Evolutionary conservation across 805 yeast genomes (phyloP).

Genomic region (Lipomyces starkeyi): DNA sequence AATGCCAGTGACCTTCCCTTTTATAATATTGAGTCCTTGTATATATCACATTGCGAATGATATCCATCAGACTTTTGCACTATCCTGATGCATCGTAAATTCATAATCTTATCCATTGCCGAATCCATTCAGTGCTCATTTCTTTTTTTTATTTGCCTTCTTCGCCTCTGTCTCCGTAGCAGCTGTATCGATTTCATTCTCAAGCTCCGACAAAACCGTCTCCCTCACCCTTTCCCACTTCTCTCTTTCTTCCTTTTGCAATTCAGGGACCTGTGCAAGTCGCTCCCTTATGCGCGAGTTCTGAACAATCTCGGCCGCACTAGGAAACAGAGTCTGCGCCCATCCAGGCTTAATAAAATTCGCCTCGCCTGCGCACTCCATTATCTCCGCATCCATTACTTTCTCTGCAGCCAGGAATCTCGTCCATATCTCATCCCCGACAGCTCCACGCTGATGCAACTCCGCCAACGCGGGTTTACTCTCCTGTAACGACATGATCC

Average conservation of each 20-base stretch:
- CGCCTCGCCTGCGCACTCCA: slow-evolving; percentile 76
- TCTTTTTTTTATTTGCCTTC: slow-evolving; percentile 9
- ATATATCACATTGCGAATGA: not conserved
- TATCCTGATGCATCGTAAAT: not conserved
- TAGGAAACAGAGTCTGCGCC: slow-evolving; percentile 75
- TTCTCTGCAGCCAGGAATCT: slow-evolving; percentile 79
- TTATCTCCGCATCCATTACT: slow-evolving; percentile 79
- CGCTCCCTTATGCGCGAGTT: slow-evolving; percentile 91
- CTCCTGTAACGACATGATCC: slow-evolving; percentile 83
- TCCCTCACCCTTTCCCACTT: slow-evolving; percentile 15
- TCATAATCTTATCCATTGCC: not conserved
- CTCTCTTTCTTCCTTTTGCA: slow-evolving; percentile 18
- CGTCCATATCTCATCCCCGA: slow-evolving; percentile 88
- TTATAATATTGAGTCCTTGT: not conserved
- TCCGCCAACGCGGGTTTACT: slow-evolving; percentile 69
- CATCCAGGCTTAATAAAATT: slow-evolving; percentile 76
- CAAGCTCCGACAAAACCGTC: slow-evolving; percentile 2
- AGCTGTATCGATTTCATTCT: slow-evolving; percentile 7
- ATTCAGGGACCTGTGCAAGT: slow-evolving; percentile 43
- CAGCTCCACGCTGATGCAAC: slow-evolving; percentile 83
- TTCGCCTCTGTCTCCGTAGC: slow-evolving; percentile 10
- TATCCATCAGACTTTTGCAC: not conserved
- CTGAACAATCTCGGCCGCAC: slow-evolving; percentile 87
- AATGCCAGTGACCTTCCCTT: not conserved
- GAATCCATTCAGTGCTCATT: not conserved